These are phyloP conservation scores for Saturnispora kantuleensis DNA, from an alignment of 805 yeast species.

Conservation along the genomic window DNA sequence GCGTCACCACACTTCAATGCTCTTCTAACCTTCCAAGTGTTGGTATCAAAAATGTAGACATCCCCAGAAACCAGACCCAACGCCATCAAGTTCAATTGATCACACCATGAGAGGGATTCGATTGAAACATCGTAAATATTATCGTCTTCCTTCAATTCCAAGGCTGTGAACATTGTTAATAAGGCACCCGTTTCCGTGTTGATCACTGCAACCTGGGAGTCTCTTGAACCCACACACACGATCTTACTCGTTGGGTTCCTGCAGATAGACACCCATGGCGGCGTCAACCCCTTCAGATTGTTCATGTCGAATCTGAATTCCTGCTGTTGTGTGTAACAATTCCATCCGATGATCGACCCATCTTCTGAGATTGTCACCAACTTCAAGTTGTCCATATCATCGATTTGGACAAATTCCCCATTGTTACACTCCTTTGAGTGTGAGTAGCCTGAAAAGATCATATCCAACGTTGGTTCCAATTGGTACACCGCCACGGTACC, in stretches of 20 bases:
- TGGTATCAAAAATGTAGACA: constrained; percentile 70
- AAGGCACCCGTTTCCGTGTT: constrained; percentile 67
- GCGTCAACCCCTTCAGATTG: constrained; percentile 62
- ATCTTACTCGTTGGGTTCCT: constrained; percentile 36
- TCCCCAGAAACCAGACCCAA: constrained; percentile 86
- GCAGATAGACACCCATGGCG: constrained; percentile 82
- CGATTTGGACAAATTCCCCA: constrained; percentile 62
- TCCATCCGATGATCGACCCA: constrained; percentile 82
- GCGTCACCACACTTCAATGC: constrained; percentile 67
- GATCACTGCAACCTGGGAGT: constrained; percentile 74
- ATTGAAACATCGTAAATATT: constrained; percentile 58
- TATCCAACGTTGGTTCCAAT: constrained; percentile 54
- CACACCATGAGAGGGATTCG: constrained; percentile 73
- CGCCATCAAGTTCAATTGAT: constrained; percentile 56
- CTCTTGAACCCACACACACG: constrained; percentile 77
- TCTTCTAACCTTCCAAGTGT: constrained; percentile 79
- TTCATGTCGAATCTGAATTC: constrained; percentile 56
- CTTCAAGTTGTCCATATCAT: constrained; percentile 47
- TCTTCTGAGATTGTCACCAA: constrained; percentile 77
- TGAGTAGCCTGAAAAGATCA: constrained; percentile 67
- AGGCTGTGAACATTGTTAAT: constrained; percentile 54
- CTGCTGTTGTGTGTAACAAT: constrained; percentile 66
- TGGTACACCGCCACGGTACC: constrained; percentile 94
- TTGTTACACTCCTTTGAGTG: constrained; percentile 75
- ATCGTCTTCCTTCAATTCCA: constrained; percentile 45